These are phyloP conservation scores for Cyphellophora europaea DNA, from an alignment of 2,329 filamentous ascomycete genomes.

Conservation along the genomic window DNA sequence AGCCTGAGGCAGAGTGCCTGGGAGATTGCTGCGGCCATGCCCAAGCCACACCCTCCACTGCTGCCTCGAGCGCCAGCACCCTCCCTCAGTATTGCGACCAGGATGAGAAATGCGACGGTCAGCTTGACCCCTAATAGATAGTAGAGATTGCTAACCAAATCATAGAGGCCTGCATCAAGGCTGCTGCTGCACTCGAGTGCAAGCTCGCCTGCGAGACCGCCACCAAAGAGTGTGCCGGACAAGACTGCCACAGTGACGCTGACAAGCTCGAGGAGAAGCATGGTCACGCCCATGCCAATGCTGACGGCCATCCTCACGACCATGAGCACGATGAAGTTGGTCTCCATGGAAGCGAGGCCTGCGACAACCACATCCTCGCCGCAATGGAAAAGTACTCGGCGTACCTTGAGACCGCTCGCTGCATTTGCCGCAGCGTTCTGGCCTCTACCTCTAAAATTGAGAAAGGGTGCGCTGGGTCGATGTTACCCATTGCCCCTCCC, in stretches of 20 bases:
- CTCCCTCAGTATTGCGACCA: conserved; percentile 3
- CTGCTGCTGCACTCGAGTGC: conserved; percentile 8
- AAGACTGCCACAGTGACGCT: not conserved
- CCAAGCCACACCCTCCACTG: too few relatives aligned
- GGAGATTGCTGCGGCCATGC: too few relatives aligned
- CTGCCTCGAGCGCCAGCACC: not conserved
- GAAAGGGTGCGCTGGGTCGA: not conserved
- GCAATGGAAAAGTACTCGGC: conserved; percentile 20
- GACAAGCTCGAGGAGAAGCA: not conserved
- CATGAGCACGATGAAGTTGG: not conserved
- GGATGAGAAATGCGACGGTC: conserved; percentile 10
- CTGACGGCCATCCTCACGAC: not conserved
- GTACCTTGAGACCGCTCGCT: conserved; percentile 19
- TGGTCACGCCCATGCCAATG: not conserved
- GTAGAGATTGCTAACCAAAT: conserved; percentile 4
- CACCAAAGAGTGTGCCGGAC: conserved; percentile 1
- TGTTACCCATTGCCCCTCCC: not conserved
- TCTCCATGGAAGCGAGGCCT: too few relatives aligned
- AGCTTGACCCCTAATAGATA: not conserved
- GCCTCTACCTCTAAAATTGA: too few relatives aligned
- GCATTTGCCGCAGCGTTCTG: conserved; percentile 18
- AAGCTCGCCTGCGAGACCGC: conserved; percentile 3
- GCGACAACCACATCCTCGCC: conserved; percentile 17
- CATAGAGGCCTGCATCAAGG: conserved; percentile 9
- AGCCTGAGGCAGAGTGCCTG: too few relatives aligned